A percentile compares a stretch with the other conserved stretches of the same genome.
Conservation (phyloP, 2,329 filamentous ascomycete genomes). For the Zymoseptoria pseudotritici region DNA sequence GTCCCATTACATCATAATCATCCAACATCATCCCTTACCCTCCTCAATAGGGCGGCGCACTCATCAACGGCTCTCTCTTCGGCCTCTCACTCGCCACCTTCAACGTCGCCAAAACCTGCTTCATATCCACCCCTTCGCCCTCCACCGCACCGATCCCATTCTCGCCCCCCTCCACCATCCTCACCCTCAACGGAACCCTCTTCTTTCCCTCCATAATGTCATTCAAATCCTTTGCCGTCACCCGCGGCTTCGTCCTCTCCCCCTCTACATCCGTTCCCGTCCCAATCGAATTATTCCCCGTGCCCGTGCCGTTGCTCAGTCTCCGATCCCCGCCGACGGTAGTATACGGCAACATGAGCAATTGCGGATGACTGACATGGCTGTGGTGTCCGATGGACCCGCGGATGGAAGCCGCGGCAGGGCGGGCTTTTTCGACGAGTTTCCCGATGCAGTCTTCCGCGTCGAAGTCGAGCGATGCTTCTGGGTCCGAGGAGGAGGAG, state of each 20-base stretch:
- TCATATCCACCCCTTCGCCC: conserved; percentile 5
- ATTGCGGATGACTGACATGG: conserved; percentile 18
- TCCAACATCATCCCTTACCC: not conserved
- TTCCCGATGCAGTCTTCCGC: conserved; percentile 17
- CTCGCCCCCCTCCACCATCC: not conserved
- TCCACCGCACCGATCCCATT: not conserved
- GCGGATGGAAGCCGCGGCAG: conserved; percentile 11
- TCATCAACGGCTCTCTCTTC: conserved; percentile 7
- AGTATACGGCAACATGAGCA: conserved; percentile 16
- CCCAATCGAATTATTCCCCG: conserved; percentile 7
- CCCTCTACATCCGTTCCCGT: not conserved
- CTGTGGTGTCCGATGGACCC: conserved; percentile 15
- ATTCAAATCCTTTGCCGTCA: conserved; percentile 14
- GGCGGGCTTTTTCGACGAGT: conserved; percentile 15
- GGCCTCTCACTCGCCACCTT: conserved; percentile 6
- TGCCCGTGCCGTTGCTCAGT: conserved; percentile 14
- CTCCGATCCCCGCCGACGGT: conserved; percentile 10
- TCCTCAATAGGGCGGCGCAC: conserved; percentile 10
- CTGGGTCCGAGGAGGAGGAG: conserved; percentile 16
- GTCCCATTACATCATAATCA: not conserved
- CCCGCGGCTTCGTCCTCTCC: conserved; percentile 6
- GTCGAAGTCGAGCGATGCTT: conserved; percentile 21
- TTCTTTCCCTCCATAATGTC: conserved; percentile 17
- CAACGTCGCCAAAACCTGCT: conserved; percentile 6
- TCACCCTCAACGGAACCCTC: conserved; percentile 2